phyloP scores from a whole-genome alignment of 1,139 yeast genomes.

The Geotrichum phurueaensis region DNA sequence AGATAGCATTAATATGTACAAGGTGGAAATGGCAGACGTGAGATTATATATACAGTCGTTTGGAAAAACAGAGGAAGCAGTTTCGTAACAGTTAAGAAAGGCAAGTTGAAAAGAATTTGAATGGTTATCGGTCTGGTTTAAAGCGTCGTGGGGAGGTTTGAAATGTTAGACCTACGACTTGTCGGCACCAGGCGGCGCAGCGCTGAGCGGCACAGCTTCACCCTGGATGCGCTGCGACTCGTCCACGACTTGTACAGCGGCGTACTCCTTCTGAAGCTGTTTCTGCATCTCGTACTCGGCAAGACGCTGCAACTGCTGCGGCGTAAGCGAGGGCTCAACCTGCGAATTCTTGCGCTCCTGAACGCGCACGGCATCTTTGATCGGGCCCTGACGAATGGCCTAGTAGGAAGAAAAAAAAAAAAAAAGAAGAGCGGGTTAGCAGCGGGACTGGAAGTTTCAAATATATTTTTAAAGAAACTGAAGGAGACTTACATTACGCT shows the following conservation, averaged over 20 bases:
- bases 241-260: slow-evolving; percentile 57
- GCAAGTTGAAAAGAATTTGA: neutral
- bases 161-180: neutral
- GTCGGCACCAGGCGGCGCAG: neutral
- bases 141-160: neutral
- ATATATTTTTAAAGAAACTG: slow-evolving; percentile 19
- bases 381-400: slow-evolving; percentile 72
- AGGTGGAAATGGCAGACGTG: neutral
- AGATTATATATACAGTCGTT: neutral
- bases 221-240: slow-evolving; percentile 11
- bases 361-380: slow-evolving; percentile 64
- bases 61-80: neutral
- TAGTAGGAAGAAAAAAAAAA: slow-evolving; percentile 15
- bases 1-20: neutral
- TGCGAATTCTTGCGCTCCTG: slow-evolving; percentile 39
- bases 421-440: neutral
- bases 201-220: slow-evolving; percentile 10
- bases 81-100: neutral
- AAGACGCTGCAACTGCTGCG: slow-evolving; percentile 50
- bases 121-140: neutral
- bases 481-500: slow-evolving; percentile 41
- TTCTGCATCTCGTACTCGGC: slow-evolving; percentile 73
- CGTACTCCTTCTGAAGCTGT: slow-evolving; percentile 56
- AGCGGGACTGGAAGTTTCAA: neutral
- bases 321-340: slow-evolving; percentile 28